phyloP scores from a whole-genome alignment of 129 eudicot species.

The sunflower (Helianthus annuus) region DNA sequence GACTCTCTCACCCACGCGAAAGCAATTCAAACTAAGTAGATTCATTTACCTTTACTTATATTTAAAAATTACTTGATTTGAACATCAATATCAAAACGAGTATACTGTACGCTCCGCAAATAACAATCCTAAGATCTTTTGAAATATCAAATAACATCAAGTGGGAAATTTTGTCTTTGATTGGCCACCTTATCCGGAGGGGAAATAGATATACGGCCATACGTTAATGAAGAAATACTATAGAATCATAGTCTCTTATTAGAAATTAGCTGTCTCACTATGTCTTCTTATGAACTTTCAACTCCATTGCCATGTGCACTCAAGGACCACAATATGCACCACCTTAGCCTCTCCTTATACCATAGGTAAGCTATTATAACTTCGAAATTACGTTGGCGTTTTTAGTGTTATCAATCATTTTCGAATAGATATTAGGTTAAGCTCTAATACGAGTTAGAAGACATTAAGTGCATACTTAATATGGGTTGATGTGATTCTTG shows the following conservation, averaged over 20 bases:
- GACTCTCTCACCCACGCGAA: no score
- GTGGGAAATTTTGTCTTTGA: background rate
- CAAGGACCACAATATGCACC: conserved; percentile 1
- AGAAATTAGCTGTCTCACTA: conserved; percentile 2
- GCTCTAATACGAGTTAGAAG: background rate
- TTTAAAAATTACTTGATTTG: background rate
- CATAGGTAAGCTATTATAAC: background rate
- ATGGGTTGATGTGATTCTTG: no score
- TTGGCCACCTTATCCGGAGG: background rate
- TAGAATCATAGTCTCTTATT: background rate
- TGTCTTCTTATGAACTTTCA: conserved; percentile 4
- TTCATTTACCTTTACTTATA: no score
- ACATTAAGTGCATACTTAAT: background rate
- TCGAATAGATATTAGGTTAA: background rate
- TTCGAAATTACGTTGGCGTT: background rate
- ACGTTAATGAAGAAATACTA: background rate
- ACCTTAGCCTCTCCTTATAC: background rate
- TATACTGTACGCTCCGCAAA: background rate
- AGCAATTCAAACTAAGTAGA: no score
- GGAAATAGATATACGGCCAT: background rate
- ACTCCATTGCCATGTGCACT: conserved; percentile 15
- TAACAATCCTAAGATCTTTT: background rate
- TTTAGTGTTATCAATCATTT: background rate
- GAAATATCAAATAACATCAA: background rate
- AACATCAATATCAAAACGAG: background rate